Evolutionary conservation across 208 protist genomes (phyloP).

Genomic region (Lotmaria passim): DNA sequence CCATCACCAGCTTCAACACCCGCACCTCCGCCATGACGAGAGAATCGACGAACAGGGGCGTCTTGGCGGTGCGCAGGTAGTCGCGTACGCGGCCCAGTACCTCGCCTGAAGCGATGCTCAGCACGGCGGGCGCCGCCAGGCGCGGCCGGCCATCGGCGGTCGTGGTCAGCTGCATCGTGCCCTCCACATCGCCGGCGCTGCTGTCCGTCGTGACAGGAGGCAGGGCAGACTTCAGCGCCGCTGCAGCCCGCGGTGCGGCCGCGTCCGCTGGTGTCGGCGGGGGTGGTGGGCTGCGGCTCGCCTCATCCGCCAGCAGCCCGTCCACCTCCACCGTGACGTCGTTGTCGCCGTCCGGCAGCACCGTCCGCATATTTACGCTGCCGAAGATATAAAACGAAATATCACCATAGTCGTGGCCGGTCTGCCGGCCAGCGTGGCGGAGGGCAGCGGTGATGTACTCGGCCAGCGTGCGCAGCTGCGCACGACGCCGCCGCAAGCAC

Average conservation of each 20-base stretch:
- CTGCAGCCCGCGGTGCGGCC: constrained; percentile 19
- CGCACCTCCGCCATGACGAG: constrained; percentile 85
- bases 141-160: constrained; percentile 42
- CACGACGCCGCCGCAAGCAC: constrained; percentile 56
- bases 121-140: constrained; percentile 57
- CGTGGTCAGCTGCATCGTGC: constrained; percentile 61
- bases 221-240: constrained; percentile 9
- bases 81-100: constrained; percentile 73
- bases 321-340: constrained; percentile 86
- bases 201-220: constrained; percentile 63
- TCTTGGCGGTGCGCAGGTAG: constrained; percentile 52
- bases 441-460: constrained; percentile 72
- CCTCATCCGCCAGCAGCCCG: constrained; percentile 47
- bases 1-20: constrained; percentile 91
- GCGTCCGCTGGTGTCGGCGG: constrained; percentile 12
- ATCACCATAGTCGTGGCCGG: constrained; percentile 38
- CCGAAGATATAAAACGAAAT: constrained; percentile 88
- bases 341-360: constrained; percentile 91
- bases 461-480: constrained; percentile 61
- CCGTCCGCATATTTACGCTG: constrained; percentile 85
- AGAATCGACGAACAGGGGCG: constrained; percentile 75
- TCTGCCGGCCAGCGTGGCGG: constrained; percentile 39
- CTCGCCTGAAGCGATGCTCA: constrained; percentile 68
- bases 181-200: constrained; percentile 52
- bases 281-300: constrained; percentile 16